A percentile compares a stretch with the other conserved stretches of the same genome.
Conservation (phyloP, 164 flowering plant genomes). For the Paratinospora sagittata region DNA sequence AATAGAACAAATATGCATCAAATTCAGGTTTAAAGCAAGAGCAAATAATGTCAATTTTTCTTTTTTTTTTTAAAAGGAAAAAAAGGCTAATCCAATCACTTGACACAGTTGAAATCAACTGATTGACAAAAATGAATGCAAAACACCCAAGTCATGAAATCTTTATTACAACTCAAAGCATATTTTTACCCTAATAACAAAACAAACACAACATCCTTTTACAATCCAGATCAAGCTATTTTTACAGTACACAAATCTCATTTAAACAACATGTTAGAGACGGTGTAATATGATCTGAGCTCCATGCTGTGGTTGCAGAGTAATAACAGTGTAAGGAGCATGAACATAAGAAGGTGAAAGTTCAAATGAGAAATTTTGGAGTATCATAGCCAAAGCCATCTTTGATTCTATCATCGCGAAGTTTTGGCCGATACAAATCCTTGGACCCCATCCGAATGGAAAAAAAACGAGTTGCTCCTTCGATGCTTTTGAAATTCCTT, state of each 20-base stretch:
- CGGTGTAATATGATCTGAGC: constrained; percentile 29
- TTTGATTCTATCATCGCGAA: constrained; percentile 18
- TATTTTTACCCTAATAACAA: neutral
- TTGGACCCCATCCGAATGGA: constrained; percentile 36
- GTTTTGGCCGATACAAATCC: constrained; percentile 23
- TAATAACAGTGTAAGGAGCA: constrained; percentile 24
- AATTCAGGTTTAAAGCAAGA: too few relatives aligned
- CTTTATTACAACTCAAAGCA: neutral
- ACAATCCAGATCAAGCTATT: neutral
- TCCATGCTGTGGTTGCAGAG: constrained; percentile 36
- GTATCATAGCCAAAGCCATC: constrained; percentile 15
- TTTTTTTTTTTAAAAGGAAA: too few relatives aligned
- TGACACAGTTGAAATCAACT: too few relatives aligned
- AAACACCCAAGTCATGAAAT: neutral
- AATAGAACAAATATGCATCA: too few relatives aligned
- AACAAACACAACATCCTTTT: neutral
- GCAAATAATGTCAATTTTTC: too few relatives aligned
- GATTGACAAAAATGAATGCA: neutral
- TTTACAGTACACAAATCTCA: neutral
- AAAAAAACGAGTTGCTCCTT: constrained; percentile 27
- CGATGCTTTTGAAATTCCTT: constrained; percentile 39
- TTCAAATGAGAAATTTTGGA: constrained; percentile 26
- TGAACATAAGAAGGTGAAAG: constrained; percentile 31
- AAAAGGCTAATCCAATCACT: too few relatives aligned
- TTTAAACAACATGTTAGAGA: constrained; percentile 12